Conservation (phyloP, 306 rosid genomes). For the Senna siamea region DNA sequence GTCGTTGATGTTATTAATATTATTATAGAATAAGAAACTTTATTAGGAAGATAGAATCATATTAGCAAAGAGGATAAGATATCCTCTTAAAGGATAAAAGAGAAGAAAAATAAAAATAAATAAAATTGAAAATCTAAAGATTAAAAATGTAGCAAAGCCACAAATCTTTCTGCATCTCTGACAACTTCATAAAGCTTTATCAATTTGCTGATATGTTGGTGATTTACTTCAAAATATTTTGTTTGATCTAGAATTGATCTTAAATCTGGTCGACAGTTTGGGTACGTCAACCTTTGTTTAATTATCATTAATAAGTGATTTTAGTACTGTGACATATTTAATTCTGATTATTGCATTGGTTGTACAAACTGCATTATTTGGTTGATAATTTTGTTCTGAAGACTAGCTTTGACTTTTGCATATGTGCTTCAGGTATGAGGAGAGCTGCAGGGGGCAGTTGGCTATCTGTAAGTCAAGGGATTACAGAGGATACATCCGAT, state of each 20-base stretch:
- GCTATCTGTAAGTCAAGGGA: slow-evolving; percentile 96
- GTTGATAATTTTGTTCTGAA: slow-evolving; percentile 14
- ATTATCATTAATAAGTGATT: not conserved
- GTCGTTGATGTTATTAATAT: no score
- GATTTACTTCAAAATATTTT: no score
- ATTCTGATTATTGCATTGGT: slow-evolving; percentile 23
- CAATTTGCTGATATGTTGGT: no score
- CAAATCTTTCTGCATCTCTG: no score
- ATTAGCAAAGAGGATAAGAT: not conserved
- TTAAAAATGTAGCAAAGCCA: no score
- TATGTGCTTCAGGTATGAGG: slow-evolving; percentile 69
- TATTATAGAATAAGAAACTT: not conserved
- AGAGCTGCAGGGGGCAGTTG: slow-evolving; percentile 83
- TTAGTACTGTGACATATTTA: slow-evolving; percentile 7
- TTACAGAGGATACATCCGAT: slow-evolving; percentile 91
- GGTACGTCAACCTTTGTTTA: not conserved
- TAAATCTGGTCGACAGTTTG: not conserved
- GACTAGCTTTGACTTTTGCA: slow-evolving; percentile 35
- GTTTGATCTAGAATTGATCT: slow-evolving; percentile 16
- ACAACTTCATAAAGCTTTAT: no score
- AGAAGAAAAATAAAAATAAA: not conserved
- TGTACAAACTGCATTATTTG: not conserved
- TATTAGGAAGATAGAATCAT: not conserved
- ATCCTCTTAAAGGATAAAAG: not conserved
- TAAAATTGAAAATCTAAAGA: not conserved